Conservation (phyloP, 805 yeast species). For the Candida michaelii region DNA sequence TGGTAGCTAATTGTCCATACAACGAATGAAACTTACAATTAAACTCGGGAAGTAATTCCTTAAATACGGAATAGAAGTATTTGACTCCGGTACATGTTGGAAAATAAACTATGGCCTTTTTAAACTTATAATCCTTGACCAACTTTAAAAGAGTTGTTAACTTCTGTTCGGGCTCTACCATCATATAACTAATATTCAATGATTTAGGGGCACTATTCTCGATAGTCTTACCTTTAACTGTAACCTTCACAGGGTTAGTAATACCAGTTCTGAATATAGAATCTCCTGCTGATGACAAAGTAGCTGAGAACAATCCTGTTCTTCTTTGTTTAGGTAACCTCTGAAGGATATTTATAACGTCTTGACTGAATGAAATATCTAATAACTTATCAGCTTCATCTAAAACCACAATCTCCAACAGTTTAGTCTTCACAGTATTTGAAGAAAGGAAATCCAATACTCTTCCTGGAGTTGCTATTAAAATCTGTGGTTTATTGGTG, state of each 20-base stretch:
- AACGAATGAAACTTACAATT: slow-evolving; percentile 61
- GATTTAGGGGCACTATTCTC: slow-evolving; percentile 56
- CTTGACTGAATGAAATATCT: slow-evolving; percentile 71
- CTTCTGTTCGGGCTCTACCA: slow-evolving; percentile 60
- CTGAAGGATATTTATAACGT: slow-evolving; percentile 65
- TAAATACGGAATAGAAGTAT: slow-evolving; percentile 63
- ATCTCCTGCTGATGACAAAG: slow-evolving; percentile 78
- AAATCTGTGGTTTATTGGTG: slow-evolving; percentile 60
- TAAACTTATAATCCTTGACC: slow-evolving; percentile 54
- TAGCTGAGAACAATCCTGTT: slow-evolving; percentile 93
- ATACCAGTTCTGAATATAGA: slow-evolving; percentile 84
- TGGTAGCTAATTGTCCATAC: slow-evolving; percentile 88
- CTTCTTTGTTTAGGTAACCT: slow-evolving; percentile 86
- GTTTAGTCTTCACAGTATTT: slow-evolving; percentile 53
- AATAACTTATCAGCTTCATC: slow-evolving; percentile 93
- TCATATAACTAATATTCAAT: slow-evolving; percentile 59
- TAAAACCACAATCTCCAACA: slow-evolving; percentile 71
- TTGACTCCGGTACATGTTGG: slow-evolving; percentile 89
- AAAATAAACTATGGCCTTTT: slow-evolving; percentile 85
- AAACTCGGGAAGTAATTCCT: slow-evolving; percentile 31
- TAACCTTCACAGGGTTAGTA: slow-evolving; percentile 86
- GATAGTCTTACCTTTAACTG: slow-evolving; percentile 56
- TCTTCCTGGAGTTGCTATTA: slow-evolving; percentile 94
- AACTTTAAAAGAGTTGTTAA: slow-evolving; percentile 57
- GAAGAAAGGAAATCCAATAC: slow-evolving; percentile 69